phyloP scores from a whole-genome alignment of 176 grass and related monocot species.

The Avena sativa region DNA sequence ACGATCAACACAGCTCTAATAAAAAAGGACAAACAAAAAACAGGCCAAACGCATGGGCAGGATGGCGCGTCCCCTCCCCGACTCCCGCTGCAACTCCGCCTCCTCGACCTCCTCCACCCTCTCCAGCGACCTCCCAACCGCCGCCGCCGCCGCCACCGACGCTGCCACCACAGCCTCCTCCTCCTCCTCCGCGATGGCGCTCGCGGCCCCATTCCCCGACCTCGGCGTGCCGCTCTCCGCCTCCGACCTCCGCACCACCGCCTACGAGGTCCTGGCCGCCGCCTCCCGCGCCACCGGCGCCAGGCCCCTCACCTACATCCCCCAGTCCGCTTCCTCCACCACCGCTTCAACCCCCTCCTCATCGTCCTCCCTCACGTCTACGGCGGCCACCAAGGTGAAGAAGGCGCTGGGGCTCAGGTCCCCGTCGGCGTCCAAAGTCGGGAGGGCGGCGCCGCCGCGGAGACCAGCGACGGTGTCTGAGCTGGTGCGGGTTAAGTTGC shows the following conservation, averaged over 20 bases:
- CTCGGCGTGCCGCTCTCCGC: conserved; percentile 64
- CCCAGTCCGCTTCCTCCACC: conserved; percentile 45
- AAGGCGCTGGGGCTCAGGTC: conserved; percentile 57
- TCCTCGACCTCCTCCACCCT: neutral
- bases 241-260: conserved; percentile 67
- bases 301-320: conserved; percentile 76
- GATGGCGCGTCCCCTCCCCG: conserved; percentile 56
- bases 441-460: conserved; percentile 13
- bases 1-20: neutral
- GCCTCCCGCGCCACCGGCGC: conserved; percentile 66
- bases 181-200: conserved; percentile 26
- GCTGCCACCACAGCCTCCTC: neutral
- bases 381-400: conserved; percentile 66
- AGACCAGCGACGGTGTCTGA: conserved; percentile 42
- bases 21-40: neutral
- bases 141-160: neutral
- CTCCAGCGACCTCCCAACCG: conserved; percentile 18
- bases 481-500: conserved; percentile 65
- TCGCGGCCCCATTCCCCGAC: conserved; percentile 60
- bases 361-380: conserved; percentile 46
- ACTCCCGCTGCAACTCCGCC: conserved; percentile 19
- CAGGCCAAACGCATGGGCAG: neutral
- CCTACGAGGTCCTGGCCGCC: conserved; percentile 90
- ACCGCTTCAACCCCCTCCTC: conserved; percentile 25
- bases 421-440: conserved; percentile 38